phyloP scores from a whole-genome alignment of 129 eudicot species.

The Artemisia tridentata region DNA sequence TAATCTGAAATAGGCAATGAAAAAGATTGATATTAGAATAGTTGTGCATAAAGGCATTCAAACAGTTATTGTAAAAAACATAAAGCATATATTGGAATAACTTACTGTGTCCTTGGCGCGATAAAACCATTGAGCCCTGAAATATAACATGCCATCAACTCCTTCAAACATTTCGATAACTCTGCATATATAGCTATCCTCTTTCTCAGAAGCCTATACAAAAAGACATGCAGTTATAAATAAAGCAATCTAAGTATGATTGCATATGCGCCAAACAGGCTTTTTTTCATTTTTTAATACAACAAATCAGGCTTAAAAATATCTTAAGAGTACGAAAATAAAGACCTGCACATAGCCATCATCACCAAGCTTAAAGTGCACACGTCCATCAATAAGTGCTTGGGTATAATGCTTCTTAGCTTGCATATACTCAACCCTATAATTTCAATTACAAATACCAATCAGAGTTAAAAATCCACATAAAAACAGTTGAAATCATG shows the following conservation, averaged over 20 bases:
- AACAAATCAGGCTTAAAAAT: neutral
- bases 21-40: too few relatives aligned
- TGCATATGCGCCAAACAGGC: neutral
- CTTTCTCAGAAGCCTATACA: slow-evolving; percentile 51
- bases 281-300: too few relatives aligned
- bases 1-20: too few relatives aligned
- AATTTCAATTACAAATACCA: too few relatives aligned
- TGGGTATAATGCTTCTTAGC: slow-evolving; percentile 47
- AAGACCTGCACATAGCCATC: slow-evolving; percentile 58
- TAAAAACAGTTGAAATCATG: too few relatives aligned
- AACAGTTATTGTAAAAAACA: too few relatives aligned
- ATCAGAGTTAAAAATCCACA: too few relatives aligned
- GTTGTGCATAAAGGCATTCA: too few relatives aligned
- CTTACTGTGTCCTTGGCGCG: slow-evolving; percentile 60
- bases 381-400: slow-evolving; percentile 56
- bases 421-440: slow-evolving; percentile 27
- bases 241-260: neutral
- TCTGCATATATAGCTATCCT: slow-evolving; percentile 54
- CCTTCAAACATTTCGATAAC: slow-evolving; percentile 78
- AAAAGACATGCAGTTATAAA: neutral
- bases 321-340: too few relatives aligned
- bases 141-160: slow-evolving; percentile 41
- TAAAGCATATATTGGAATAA: too few relatives aligned
- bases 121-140: slow-evolving; percentile 11
- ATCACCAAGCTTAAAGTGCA: slow-evolving; percentile 44